A percentile compares a stretch with the other conserved stretches of the same genome.
Conservation (phyloP, 768 basidiomycete genomes). For the Suillus paluster region DNA sequence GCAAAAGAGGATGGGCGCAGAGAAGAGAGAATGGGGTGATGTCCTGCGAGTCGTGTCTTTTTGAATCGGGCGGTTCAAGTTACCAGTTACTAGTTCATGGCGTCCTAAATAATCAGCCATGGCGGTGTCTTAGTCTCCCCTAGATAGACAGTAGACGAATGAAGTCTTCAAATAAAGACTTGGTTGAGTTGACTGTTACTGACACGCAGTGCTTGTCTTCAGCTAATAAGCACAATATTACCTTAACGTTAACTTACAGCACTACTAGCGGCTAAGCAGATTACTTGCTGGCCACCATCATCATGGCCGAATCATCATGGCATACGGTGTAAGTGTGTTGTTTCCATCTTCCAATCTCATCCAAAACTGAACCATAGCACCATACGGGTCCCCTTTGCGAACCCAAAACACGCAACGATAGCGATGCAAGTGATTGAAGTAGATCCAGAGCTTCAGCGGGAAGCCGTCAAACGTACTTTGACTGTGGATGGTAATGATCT, state of each 20-base stretch:
- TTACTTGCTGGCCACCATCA: conserved; percentile 6
- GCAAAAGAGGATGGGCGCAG: too few relatives aligned
- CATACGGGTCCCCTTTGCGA: conserved; percentile 79
- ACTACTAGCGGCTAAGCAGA: neutral
- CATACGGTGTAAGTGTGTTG: conserved; percentile 54
- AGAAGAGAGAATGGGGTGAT: too few relatives aligned
- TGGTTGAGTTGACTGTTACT: too few relatives aligned
- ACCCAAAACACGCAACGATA: conserved; percentile 73
- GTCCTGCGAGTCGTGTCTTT: too few relatives aligned
- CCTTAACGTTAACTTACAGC: neutral
- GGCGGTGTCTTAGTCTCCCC: too few relatives aligned
- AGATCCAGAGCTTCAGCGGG: conserved; percentile 81
- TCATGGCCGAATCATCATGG: conserved; percentile 44
- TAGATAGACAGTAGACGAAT: too few relatives aligned
- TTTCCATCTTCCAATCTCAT: neutral
- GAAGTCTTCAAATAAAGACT: too few relatives aligned
- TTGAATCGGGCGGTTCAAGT: too few relatives aligned
- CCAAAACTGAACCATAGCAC: conserved; percentile 44
- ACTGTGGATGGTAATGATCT: conserved; percentile 68
- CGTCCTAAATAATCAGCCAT: too few relatives aligned
- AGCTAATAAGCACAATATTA: neutral
- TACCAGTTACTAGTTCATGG: too few relatives aligned
- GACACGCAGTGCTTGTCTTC: too few relatives aligned
- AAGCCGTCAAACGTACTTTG: conserved; percentile 77
- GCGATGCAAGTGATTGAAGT: conserved; percentile 87